Base-by-base conservation (phyloP, 2,329 filamentous ascomycete genomes). In the Colletotrichum liaoningense region DNA sequence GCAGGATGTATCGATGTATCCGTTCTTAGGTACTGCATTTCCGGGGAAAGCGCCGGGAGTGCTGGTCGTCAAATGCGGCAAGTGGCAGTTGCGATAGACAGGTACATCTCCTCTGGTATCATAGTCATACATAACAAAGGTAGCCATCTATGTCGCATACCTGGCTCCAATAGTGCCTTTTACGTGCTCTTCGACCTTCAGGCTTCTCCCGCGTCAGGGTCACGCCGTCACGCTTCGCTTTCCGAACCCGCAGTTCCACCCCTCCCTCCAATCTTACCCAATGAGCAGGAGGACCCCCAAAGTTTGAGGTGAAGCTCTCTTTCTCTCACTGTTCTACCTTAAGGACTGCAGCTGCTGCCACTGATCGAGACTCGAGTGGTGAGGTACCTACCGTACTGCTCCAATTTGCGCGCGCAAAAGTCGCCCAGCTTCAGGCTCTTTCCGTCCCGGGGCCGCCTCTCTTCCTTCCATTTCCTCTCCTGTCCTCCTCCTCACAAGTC, bases 211-310 rank as follows among this genome's bases (percentile, higher is more conserved):
- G 42, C 49, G 54, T 67, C 68, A 49, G 24, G 63, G 68, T 12
- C 57, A 67, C 54, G 63, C 54, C 64, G 46, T 49, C 58, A 35
- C 49, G 38, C 52, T 63, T 69, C 38, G 35, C 49, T 24, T 42
- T 60, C 46, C 64, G 65, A 69, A 19, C 30, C 66, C 70, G 59
- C 70, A 55, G 67, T 56, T 16, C 38, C 60, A 52, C 52, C 58
- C 54, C 46, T 24, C 38, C 64, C 56, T 60, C 54, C 26, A 70
- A 73, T 70, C 56, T 70, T 65, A 72, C 42, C 66, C 66, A 73
- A 73, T 73, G 58, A 69, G 26, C 60, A 38, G 67, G 69, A 67
- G 70, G 70, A 73, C 66, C n/a, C 57, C 69, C 69, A 71, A 58
- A 22, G 59, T 63, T n/a, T 24, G 38, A 30, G 24, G n/a, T 24